Evolutionary conservation across 1,284 basidiomycete genomes (phyloP).

Genomic region (Puccinia hordei): DNA sequence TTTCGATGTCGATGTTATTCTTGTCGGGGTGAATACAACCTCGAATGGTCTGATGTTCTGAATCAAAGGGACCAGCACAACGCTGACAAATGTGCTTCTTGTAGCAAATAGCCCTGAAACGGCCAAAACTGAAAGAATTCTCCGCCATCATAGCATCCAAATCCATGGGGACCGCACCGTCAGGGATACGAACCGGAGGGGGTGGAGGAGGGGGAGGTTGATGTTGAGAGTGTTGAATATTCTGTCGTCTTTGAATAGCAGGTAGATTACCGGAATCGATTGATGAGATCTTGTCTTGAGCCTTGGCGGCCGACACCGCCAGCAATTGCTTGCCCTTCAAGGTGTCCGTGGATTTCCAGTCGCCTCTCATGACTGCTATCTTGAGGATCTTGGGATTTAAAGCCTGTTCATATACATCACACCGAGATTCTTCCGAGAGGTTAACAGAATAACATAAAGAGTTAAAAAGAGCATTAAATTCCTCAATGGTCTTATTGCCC

Average conservation of each 20-base stretch:
- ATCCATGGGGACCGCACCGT: neutral
- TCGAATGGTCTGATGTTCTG: neutral
- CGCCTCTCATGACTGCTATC: neutral
- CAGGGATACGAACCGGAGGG: neutral
- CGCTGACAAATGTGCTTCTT: neutral
- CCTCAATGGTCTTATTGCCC: neutral
- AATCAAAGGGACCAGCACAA: neutral
- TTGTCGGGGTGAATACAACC: neutral
- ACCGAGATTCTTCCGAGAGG: slow-evolving; percentile 1
- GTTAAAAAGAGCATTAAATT: slow-evolving; percentile 15
- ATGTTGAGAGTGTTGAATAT: neutral
- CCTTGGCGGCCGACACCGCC: neutral
- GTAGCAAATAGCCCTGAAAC: neutral
- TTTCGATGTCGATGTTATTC: neutral
- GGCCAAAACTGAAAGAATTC: neutral
- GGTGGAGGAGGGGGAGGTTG: neutral
- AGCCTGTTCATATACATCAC: slow-evolving; percentile 15
- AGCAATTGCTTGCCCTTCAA: neutral
- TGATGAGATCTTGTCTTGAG: neutral
- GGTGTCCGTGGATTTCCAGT: slow-evolving; percentile 1
- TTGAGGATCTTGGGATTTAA: slow-evolving; percentile 14
- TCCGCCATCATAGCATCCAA: neutral
- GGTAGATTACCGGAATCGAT: neutral
- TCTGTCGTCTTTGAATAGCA: neutral
- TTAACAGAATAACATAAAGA: neutral